These are phyloP conservation scores for Cyclotella cryptica DNA, from an alignment of 108 stramenopile genomes.

Conservation along the genomic window DNA sequence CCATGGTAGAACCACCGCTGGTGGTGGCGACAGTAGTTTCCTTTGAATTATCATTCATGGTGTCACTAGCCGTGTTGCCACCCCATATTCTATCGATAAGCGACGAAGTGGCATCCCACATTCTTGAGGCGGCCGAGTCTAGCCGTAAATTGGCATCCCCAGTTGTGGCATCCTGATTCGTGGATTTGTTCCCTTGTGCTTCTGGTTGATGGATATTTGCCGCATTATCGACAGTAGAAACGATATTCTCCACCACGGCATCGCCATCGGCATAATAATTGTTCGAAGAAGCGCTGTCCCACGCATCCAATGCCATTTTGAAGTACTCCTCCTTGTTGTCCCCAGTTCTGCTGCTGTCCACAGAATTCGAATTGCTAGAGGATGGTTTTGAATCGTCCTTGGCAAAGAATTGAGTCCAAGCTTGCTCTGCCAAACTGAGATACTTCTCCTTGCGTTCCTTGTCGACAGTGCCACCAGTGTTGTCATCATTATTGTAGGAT, in stretches of 20 bases:
- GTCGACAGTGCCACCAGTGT: not conserved
- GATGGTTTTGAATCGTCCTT: not conserved
- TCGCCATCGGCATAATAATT: not conserved
- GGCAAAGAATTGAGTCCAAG: conserved; percentile 15
- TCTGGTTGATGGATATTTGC: not conserved
- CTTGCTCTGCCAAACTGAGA: conserved; percentile 5
- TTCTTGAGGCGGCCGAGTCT: too few relatives aligned
- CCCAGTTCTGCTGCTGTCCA: too few relatives aligned
- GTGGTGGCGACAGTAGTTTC: not conserved
- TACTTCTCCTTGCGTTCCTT: conserved; percentile 1
- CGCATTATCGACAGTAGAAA: not conserved
- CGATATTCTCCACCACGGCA: not conserved
- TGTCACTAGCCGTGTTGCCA: not conserved
- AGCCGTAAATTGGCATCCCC: too few relatives aligned
- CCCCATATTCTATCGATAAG: too few relatives aligned
- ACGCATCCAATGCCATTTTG: conserved; percentile 16
- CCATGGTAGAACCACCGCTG: not conserved
- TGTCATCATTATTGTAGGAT: too few relatives aligned
- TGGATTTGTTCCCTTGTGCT: too few relatives aligned
- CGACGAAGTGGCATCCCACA: too few relatives aligned
- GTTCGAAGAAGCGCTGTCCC: conserved; percentile 4
- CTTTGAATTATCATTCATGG: not conserved
- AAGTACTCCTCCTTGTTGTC: conserved; percentile 23
- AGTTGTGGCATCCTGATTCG: too few relatives aligned
- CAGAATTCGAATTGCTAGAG: not conserved